These are phyloP conservation scores for Haplosporangium sp. DNA, from an alignment of 371 early-diverging fungal species.

Conservation along the genomic window DNA sequence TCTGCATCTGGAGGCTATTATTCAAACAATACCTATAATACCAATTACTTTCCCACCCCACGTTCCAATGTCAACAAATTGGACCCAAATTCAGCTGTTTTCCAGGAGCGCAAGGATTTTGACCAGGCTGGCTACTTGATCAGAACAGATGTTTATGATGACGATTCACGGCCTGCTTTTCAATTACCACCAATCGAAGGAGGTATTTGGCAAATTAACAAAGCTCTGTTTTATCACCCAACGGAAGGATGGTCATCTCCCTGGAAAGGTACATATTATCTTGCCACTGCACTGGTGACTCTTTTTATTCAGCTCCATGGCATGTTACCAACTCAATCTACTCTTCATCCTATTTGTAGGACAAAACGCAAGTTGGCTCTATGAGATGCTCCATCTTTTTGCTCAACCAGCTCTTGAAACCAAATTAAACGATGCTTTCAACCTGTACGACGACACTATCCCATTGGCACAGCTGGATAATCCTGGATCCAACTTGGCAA, in stretches of 20 bases:
- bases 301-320: too few relatives aligned
- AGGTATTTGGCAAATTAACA: slow-evolving; percentile 67
- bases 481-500: slow-evolving; percentile 72
- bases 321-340: neutral
- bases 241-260: slow-evolving; percentile 74
- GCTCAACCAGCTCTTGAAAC: slow-evolving; percentile 82
- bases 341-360: slow-evolving; percentile 60
- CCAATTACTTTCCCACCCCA: slow-evolving; percentile 50
- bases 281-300: too few relatives aligned
- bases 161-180: slow-evolving; percentile 66
- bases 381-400: slow-evolving; percentile 76
- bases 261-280: slow-evolving; percentile 67
- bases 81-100: slow-evolving; percentile 49
- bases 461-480: slow-evolving; percentile 75
- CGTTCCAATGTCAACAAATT: slow-evolving; percentile 31
- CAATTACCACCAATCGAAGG: slow-evolving; percentile 72
- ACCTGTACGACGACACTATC: slow-evolving; percentile 82
- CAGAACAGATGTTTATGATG: slow-evolving; percentile 68
- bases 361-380: slow-evolving; percentile 76
- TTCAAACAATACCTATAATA: slow-evolving; percentile 18
- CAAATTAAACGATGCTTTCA: slow-evolving; percentile 78
- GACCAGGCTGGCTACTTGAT: slow-evolving; percentile 73
- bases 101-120: slow-evolving; percentile 38
- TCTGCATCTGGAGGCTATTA: slow-evolving; percentile 38
- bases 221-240: slow-evolving; percentile 64